Base-by-base conservation (phyloP, 2,329 filamentous ascomycete genomes). In the Penicillium frequentans region DNA sequence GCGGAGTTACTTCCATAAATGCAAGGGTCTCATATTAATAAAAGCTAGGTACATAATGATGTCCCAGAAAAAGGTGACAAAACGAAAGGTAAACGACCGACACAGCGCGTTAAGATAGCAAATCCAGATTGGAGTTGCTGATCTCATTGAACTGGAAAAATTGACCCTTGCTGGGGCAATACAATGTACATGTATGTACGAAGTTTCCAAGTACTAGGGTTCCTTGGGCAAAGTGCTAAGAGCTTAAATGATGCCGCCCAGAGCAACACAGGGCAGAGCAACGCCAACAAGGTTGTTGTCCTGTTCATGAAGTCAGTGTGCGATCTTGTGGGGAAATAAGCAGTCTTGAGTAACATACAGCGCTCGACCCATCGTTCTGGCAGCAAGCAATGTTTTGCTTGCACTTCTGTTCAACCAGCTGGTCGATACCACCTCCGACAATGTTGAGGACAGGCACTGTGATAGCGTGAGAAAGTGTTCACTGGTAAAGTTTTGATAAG, bases 381-480 rank as follows among this genome's bases (percentile, higher is more conserved):
- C 68, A 70, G 58, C 68, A 70, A 43, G 65, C 68, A 68, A 70
- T 59, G 60, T 64, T 68, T 55, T 68, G 64, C 62, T 69, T 65
- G 68, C 68, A 70, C 57, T 70, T 66, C 59, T 63, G 63, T 55
- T 67, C 61, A 45, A 70, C 46, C 14, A 70, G 52, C 47, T 61
- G 57, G 44, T 69, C 60, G 37, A 60, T 35, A 45, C 61, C 62
- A 13, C 56, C 56, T 13, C 55, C 31, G 35, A 65, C 61, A 49
- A 65, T 21, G 54, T 52, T 42, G 23, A 26, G 24, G 24, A 56
- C 48, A n/a, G 39, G 39, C 13, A 55, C 56, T 63, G 23, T 24
- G 5, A 19, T 27, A 42, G 13, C 19, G 23, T 50, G 3, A 45
- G 45, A 26, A 21, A 19, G 23, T 14, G 16, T 24, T 13, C 1